These are phyloP conservation scores for Arabidopsis arenosa DNA, from an alignment of 345 rosid genomes.

Conservation along the genomic window DNA sequence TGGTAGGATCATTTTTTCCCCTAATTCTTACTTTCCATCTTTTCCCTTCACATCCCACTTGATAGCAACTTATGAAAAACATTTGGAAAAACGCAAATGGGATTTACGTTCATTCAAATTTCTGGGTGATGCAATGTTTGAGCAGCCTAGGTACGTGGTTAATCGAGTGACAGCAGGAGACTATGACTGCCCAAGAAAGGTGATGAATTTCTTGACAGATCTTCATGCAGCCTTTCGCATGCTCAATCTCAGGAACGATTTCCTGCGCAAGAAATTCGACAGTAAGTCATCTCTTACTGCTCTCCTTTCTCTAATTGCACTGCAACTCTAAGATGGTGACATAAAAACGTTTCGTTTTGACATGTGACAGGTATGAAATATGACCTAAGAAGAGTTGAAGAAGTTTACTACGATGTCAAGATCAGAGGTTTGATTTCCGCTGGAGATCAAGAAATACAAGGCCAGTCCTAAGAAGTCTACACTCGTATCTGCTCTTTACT, in stretches of 20 bases:
- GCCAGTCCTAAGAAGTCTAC: slow-evolving; percentile 14
- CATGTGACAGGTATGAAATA: slow-evolving; percentile 75
- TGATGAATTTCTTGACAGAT: slow-evolving; percentile 82
- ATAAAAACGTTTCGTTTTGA: not conserved
- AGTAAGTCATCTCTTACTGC: slow-evolving; percentile 45
- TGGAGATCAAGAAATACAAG: slow-evolving; percentile 49
- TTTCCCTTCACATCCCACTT: not conserved
- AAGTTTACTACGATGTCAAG: slow-evolving; percentile 88
- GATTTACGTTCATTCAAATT: not conserved
- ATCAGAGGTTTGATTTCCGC: slow-evolving; percentile 68
- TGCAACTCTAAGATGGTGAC: not conserved
- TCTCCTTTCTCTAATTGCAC: not conserved
- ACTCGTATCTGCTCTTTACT: not conserved
- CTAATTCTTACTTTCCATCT: not conserved
- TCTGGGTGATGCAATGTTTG: slow-evolving; percentile 21
- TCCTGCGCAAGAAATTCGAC: slow-evolving; percentile 95
- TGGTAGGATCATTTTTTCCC: slow-evolving; percentile 58
- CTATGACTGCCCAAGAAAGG: slow-evolving; percentile 91
- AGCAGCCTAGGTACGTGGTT: slow-evolving; percentile 92
- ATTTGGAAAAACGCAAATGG: not conserved
- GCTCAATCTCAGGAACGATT: slow-evolving; percentile 96
- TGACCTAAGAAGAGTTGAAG: slow-evolving; percentile 84
- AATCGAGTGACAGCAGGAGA: slow-evolving; percentile 91
- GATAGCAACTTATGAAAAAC: slow-evolving; percentile 1
- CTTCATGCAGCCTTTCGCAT: slow-evolving; percentile 88